These are phyloP conservation scores for Sordariomycetes sp. DNA, from an alignment of 2,329 filamentous ascomycete genomes.

Conservation along the genomic window DNA sequence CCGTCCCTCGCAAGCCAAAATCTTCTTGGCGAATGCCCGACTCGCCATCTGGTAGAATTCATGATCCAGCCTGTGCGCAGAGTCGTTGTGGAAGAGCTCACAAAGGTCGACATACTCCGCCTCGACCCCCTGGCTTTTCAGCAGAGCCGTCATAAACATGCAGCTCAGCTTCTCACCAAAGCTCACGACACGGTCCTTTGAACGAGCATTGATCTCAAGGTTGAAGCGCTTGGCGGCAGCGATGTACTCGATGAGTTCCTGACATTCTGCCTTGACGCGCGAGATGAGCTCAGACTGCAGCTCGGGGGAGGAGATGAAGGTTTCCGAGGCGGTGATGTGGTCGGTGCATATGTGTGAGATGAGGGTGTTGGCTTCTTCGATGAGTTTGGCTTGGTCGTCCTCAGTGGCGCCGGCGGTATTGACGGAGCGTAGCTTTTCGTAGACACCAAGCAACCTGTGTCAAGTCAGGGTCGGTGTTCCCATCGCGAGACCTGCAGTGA, in stretches of 20 bases:
- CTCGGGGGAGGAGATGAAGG: conserved; percentile 51
- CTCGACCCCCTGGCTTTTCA: conserved; percentile 73
- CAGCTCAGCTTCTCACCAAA: conserved; percentile 96
- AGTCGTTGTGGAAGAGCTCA: conserved; percentile 65
- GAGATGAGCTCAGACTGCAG: conserved; percentile 50
- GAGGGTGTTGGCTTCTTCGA: conserved; percentile 60
- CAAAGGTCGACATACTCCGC: conserved; percentile 87
- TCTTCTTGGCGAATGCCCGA: conserved; percentile 50
- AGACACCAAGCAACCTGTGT: conserved; percentile 48
- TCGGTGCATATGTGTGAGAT: conserved; percentile 76
- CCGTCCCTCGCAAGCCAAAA: conserved; percentile 54
- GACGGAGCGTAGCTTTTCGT: conserved; percentile 45
- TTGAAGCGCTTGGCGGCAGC: conserved; percentile 56
- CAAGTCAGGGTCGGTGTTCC: conserved; percentile 38
- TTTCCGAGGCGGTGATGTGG: conserved; percentile 64
- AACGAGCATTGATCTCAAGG: conserved; percentile 67
- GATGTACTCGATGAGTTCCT: conserved; percentile 67
- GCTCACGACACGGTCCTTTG: conserved; percentile 82
- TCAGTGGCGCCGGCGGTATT: conserved; percentile 43
- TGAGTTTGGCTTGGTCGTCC: conserved; percentile 40
- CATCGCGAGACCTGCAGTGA: conserved; percentile 44
- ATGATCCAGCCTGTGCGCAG: conserved; percentile 50
- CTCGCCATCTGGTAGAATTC: conserved; percentile 62
- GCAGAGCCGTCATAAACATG: conserved; percentile 75
- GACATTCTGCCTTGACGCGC: conserved; percentile 71